Evolutionary conservation across 2,329 filamentous ascomycete genomes (phyloP), one percentile per base, ranked within the genome.

Genomic region (Westerdykella ornata): DNA sequence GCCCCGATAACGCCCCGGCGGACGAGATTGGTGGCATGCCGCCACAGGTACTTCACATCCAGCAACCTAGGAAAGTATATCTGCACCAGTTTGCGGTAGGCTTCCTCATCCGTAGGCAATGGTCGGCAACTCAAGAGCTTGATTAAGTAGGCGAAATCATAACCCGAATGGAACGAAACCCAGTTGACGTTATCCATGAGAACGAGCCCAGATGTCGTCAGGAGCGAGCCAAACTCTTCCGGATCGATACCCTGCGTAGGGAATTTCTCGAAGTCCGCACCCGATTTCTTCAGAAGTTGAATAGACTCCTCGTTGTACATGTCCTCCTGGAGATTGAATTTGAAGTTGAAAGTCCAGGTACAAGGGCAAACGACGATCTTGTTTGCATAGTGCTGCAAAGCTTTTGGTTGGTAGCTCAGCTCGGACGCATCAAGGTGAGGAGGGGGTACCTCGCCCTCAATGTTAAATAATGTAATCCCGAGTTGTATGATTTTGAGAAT

Each of bases 311-410:
- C 85, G 49, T 94, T 92, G 69, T 94, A 97, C 92, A 98, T 98
- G 68, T 98, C 92, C 30, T 90, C 81, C 52, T 92, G 85, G 8
- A 96, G 75, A 1, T 88, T 92, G 67, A 97, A 98, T 56, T 89
- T 84, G 70, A 98, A 98, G 73, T 98, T 97, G 76, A 98, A 98
- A 55, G 96, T 90, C 92, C 92, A 98, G 14, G 90, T 94, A 62
- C 85, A 94, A 13, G 87, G 90, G 44, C 88, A 81, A 37, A 78
- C 75, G n/a, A 73, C 62, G 40, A 77, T 68, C 48, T 73, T 73
- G 48, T 72, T 74, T 15, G 67, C 68, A 49, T 77, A 75, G 18
- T 68, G 66, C 49, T 71, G 68, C 33, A 72, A 66, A 47, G 71
- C 70, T 40, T 72, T 66, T n/a, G 59, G 59, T 31, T 57, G 50